phyloP scores from a whole-genome alignment of 1,284 basidiomycete genomes.

The Sporisorium reilianum region DNA sequence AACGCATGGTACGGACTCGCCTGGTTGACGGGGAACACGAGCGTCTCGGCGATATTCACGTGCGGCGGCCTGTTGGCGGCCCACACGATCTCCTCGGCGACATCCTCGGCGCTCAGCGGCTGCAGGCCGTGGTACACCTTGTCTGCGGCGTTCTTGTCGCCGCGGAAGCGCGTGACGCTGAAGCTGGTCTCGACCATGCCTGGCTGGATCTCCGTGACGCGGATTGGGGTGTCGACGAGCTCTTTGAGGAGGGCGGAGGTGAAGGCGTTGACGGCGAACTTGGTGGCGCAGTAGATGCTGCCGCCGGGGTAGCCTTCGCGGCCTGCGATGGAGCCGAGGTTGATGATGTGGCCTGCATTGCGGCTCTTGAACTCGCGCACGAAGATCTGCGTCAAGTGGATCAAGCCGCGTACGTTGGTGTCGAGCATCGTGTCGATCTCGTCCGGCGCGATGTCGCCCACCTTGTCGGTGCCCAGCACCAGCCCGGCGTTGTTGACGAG shows the following conservation, averaged over 20 bases:
- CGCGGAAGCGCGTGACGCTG: conserved; percentile 57
- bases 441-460: conserved; percentile 80
- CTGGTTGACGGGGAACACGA: conserved; percentile 65
- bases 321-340: conserved; percentile 92
- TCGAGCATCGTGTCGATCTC: conserved; percentile 86
- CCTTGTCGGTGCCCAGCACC: conserved; percentile 81
- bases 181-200: conserved; percentile 84
- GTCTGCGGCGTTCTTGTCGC: conserved; percentile 53
- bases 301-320: conserved; percentile 82
- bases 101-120: conserved; percentile 64
- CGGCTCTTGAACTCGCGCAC: conserved; percentile 84
- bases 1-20: conserved; percentile 61
- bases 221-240: conserved; percentile 79
- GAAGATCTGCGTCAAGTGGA: conserved; percentile 80
- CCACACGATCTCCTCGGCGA: conserved; percentile 97
- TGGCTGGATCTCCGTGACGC: conserved; percentile 70
- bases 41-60: conserved; percentile 65
- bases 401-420: conserved; percentile 91
- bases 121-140: conserved; percentile 66
- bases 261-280: conserved; percentile 90
- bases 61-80: conserved; percentile 77
- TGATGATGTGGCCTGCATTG: conserved; percentile 91
- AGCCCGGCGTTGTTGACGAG: conserved; percentile 74
- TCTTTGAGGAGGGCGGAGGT: conserved; percentile 85
- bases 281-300: conserved; percentile 73